phyloP scores from a whole-genome alignment of 164 flowering plant genomes.

The Akebia trifoliata region DNA sequence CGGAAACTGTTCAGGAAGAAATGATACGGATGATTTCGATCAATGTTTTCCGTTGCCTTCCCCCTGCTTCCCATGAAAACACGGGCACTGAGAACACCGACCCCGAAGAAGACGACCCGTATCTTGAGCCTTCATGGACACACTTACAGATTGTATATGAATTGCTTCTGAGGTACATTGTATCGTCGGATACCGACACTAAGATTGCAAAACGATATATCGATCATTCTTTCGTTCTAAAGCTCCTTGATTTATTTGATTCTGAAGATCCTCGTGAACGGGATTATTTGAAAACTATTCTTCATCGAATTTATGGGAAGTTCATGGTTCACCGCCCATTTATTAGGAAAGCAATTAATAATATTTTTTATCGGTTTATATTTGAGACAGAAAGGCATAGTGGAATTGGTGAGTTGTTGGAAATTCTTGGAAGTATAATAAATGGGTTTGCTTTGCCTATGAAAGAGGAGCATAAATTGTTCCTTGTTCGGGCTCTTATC shows the following conservation, averaged over 20 bases:
- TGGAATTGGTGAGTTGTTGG: conserved; percentile 50
- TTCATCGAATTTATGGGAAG: conserved; percentile 50
- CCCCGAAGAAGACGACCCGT: conserved; percentile 75
- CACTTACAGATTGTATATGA: conserved; percentile 47
- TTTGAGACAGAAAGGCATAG: conserved; percentile 49
- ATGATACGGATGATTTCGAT: conserved; percentile 50
- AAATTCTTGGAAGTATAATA: conserved; percentile 50
- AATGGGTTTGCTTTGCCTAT: conserved; percentile 54
- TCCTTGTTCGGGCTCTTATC: conserved; percentile 46
- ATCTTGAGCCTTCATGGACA: conserved; percentile 59
- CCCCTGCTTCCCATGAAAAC: conserved; percentile 64
- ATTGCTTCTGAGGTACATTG: conserved; percentile 38
- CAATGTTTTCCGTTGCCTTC: conserved; percentile 64
- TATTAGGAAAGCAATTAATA: conserved; percentile 45
- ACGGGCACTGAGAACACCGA: conserved; percentile 49
- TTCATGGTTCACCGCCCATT: conserved; percentile 55
- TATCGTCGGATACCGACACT: conserved; percentile 41
- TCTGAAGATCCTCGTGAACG: conserved; percentile 54
- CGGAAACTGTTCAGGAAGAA: conserved; percentile 32
- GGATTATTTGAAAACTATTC: conserved; percentile 48
- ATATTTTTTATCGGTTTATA: conserved; percentile 46
- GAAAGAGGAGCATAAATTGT: conserved; percentile 57
- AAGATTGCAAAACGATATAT: conserved; percentile 49
- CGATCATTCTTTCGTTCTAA: conserved; percentile 45
- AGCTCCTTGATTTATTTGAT: conserved; percentile 45